Conservation (phyloP, 805 yeast species). For the Barnettozyma wickerhamii region DNA sequence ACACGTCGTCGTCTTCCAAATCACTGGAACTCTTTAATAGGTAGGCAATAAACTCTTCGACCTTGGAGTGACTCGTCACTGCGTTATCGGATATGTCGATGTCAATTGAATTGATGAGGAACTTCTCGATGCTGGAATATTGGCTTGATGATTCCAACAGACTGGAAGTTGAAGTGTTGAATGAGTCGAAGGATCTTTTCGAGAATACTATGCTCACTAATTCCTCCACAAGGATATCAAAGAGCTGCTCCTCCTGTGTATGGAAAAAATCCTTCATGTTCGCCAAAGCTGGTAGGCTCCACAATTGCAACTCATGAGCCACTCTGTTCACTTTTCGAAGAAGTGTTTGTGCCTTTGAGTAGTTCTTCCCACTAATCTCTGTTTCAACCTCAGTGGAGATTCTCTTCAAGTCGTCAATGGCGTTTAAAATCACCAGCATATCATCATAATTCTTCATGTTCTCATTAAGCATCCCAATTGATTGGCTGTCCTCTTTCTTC, state of each 20-base stretch:
- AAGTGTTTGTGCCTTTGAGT: constrained; percentile 57
- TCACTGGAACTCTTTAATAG: constrained; percentile 9
- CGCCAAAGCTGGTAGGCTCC: constrained; percentile 52
- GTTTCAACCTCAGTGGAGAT: constrained; percentile 64
- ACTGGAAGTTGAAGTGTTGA: constrained; percentile 14
- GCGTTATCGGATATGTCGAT: constrained; percentile 52
- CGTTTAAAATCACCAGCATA: constrained; percentile 65
- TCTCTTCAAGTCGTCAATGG: constrained; percentile 54
- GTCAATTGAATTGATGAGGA: constrained; percentile 51
- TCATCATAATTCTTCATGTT: constrained; percentile 59
- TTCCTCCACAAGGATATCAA: constrained; percentile 75
- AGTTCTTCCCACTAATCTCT: constrained; percentile 64
- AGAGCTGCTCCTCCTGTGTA: constrained; percentile 53
- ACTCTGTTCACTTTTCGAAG: constrained; percentile 40
- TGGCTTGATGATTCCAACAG: constrained; percentile 17
- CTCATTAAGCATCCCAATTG: constrained; percentile 43
- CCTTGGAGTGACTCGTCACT: constrained; percentile 30
- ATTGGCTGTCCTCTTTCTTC: constrained; percentile 3
- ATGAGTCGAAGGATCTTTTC: constrained; percentile 30
- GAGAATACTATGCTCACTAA: constrained; percentile 65
- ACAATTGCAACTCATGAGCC: constrained; percentile 49
- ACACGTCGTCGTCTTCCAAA: constrained; percentile 25
- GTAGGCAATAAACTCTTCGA: constrained; percentile 30
- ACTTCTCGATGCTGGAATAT: constrained; percentile 47
- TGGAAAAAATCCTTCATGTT: constrained; percentile 49